These are phyloP conservation scores for Blastocystis sp. DNA, from an alignment of 352 stramenopile species.

Conservation along the genomic window DNA sequence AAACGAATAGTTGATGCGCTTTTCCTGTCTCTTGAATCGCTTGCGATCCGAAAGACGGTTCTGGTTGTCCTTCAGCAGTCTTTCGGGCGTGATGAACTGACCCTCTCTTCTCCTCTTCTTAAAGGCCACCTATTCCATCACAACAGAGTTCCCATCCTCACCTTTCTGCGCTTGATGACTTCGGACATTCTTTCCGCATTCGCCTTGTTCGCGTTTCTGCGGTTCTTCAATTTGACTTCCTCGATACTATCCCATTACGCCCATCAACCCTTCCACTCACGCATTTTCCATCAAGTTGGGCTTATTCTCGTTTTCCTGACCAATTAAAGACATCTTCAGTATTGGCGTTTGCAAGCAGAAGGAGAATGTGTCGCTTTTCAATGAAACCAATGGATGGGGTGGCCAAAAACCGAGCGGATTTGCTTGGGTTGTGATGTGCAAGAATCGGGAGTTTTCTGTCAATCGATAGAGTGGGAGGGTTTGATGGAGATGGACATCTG, in stretches of 20 bases:
- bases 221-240: slow-evolving; percentile 15
- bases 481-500: too few relatives aligned
- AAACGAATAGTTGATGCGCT: slow-evolving; percentile 9
- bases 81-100: slow-evolving; percentile 62
- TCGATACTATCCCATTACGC: slow-evolving; percentile 12
- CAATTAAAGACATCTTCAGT: slow-evolving; percentile 52
- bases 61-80: slow-evolving; percentile 24
- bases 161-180: neutral
- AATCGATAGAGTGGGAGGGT: too few relatives aligned
- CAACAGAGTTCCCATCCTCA: neutral
- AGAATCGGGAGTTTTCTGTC: neutral
- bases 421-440: neutral
- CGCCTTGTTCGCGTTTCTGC: slow-evolving; percentile 39
- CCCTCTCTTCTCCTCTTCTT: slow-evolving; percentile 34
- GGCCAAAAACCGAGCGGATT: neutral
- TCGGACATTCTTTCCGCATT: neutral
- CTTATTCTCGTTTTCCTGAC: slow-evolving; percentile 34
- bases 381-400: neutral
- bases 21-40: slow-evolving; percentile 31
- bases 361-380: neutral
- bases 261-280: neutral
- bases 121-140: slow-evolving; percentile 7
- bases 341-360: neutral
- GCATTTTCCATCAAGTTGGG: slow-evolving; percentile 33
- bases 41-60: slow-evolving; percentile 31